Evolutionary conservation across 2,329 filamentous ascomycete genomes (phyloP), one percentile per base, ranked within the genome.

Genomic region (Colletotrichum siamense): DNA sequence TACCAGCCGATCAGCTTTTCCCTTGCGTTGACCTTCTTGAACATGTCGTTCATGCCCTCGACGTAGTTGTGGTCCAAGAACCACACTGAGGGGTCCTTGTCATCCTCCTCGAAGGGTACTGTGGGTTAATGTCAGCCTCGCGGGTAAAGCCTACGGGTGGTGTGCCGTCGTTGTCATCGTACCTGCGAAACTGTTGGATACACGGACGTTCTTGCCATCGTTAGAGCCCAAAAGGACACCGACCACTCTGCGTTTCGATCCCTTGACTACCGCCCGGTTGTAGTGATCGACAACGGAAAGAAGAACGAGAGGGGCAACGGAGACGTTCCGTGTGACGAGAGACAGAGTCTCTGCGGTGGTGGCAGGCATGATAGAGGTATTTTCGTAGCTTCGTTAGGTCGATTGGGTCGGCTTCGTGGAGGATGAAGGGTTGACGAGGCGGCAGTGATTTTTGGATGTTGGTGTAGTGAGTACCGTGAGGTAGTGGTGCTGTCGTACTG

Each of bases 1-100:
- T 99, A 99, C 97, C 97, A 99, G 83, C 97, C 97, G 91, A 99
- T 98, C 85, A 99, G 91, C 92, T 99, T 99, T 89, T 99, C 97
- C 79, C 95, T 91, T 77, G 97, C 97, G 89, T 99, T 99, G 90
- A 99, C 96, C 89, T 99, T 99, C 91, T 99, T 99, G 92, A 99
- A 99, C 97, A 99, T 99, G 87, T 99, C 97, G 88, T 97, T 98
- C 97, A 99, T 99, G 81, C 94, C 95, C 87, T 99, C 97, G 86
- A 99, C 95, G 83, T 98, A 99, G 91, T 99, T 99, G 91, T 99
- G 97, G 86, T 99, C 97, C 79, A 99, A 88, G 85, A 99, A 99
- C 97, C 97, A 99, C 84, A 99, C 97, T 44, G 96, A 98, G 5
- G 96, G 96, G 84, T 99, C 96, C 88, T 98, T 98, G 82, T 98